Conservation (phyloP, 148 eudicot species). For the Chenopodium quinoa region DNA sequence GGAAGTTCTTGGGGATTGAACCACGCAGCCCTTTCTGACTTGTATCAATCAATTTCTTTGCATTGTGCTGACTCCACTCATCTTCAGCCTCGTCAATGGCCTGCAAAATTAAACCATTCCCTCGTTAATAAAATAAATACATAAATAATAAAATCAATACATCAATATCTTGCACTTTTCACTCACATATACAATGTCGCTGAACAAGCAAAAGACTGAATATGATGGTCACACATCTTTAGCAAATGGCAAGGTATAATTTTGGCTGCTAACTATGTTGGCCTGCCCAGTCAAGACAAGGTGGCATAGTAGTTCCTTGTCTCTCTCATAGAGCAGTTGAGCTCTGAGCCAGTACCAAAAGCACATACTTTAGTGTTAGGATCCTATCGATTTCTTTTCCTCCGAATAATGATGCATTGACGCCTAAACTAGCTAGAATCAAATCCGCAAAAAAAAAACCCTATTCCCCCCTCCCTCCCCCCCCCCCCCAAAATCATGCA, state of each 20-base stretch:
- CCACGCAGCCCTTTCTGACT: slow-evolving; percentile 77
- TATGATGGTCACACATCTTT: not conserved
- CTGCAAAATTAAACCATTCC: slow-evolving; percentile 32
- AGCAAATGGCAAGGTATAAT: not conserved
- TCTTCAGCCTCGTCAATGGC: slow-evolving; percentile 99
- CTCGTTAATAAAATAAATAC: too few relatives aligned
- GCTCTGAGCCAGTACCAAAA: not conserved
- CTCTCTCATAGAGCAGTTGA: not conserved
- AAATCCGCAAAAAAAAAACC: too few relatives aligned
- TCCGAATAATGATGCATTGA: too few relatives aligned
- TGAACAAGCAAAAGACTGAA: not conserved
- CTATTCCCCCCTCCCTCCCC: too few relatives aligned
- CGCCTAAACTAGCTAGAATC: too few relatives aligned
- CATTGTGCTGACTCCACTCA: slow-evolving; percentile 97
- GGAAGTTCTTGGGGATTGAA: slow-evolving; percentile 88
- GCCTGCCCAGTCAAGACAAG: not conserved
- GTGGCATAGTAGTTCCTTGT: not conserved
- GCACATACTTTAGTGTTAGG: not conserved
- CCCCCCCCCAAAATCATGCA: too few relatives aligned
- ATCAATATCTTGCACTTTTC: not conserved
- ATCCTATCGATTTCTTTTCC: too few relatives aligned
- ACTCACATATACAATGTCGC: not conserved
- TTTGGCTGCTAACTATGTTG: too few relatives aligned
- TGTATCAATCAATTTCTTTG: slow-evolving; percentile 86
- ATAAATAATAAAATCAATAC: too few relatives aligned